Base-by-base conservation (phyloP, 331 rosid genomes). In the Malus hybrid region DNA sequence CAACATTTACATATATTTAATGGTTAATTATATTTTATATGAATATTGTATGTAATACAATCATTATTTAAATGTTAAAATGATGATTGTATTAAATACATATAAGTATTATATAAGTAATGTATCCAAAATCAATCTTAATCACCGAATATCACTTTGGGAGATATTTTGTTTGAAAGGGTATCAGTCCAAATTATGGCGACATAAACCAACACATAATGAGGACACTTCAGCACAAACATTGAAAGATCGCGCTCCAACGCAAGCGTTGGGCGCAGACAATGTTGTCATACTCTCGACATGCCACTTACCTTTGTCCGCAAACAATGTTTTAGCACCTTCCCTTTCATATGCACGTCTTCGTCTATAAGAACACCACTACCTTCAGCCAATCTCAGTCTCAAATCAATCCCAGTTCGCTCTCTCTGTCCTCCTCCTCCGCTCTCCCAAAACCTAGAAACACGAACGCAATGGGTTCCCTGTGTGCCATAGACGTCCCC, bases 401-500 rank as follows among this genome's bases (percentile, higher is more conserved):
- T 63, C 63, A 61, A 68, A 55, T 69, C 77, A 33, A 6, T 44
- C 55, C 70, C 66, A 12, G 6, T 32, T 67, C 67, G 59, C 68
- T 20, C 59, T 52, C 72, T 73, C 62, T 10, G 34, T 20, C 34
- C 63, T 57, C 63, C 29, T 57, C 63, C 15, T 27, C 18, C 10
- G 28, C 16, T 1, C 57, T 10, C 18, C 33, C 80, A 15, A 65
- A 48, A n/a, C 76, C 63, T 15, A 64, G 46, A 46, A 20, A 20
- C 14, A 57, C 63, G 1, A 93, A 20, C 28, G 28, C 63, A 20
- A 93, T 93, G 98, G 79, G 83, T 52, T 78, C 90, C 3, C 67
- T 88, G 61, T 31, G 81, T 69, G 89, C 80, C 78, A 67, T 87
- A 3, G 77, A 67, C 29, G 57, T 69, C 15, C 71, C 85, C 29